Evolutionary conservation across 768 basidiomycete genomes (phyloP).

Genomic region (Guyanaporus albipodus): DNA sequence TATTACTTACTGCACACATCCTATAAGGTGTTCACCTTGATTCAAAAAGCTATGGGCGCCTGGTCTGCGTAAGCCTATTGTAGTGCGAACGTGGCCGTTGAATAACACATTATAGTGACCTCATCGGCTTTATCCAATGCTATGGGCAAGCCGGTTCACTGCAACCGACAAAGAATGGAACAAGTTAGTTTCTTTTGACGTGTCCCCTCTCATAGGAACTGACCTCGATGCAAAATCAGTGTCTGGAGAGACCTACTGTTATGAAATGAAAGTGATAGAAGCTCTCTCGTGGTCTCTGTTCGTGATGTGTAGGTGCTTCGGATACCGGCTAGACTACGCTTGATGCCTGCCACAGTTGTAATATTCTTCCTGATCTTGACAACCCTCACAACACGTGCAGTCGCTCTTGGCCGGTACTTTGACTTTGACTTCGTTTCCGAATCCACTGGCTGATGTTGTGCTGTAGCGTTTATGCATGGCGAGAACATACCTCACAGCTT

Average conservation of each 20-base stretch:
- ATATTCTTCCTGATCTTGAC: constrained; percentile 55
- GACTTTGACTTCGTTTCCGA: not conserved
- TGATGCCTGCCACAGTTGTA: constrained; percentile 35
- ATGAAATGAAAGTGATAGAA: constrained; percentile 76
- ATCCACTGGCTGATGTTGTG: not conserved
- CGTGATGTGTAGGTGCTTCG: constrained; percentile 38
- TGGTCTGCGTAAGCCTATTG: constrained; percentile 58
- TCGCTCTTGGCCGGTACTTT: constrained; percentile 30
- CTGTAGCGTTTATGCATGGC: constrained; percentile 30
- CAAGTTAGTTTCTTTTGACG: constrained; percentile 39
- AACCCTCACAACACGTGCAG: constrained; percentile 44
- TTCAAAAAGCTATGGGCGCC: constrained; percentile 59
- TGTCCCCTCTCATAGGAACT: not conserved
- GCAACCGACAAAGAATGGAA: constrained; percentile 49
- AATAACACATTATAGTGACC: constrained; percentile 45
- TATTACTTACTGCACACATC: not conserved
- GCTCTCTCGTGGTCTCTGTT: constrained; percentile 79
- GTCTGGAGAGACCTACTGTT: constrained; percentile 55
- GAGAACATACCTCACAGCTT: constrained; percentile 47
- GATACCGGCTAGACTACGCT: too few species aligned
- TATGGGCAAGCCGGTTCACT: constrained; percentile 42
- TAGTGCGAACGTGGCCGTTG: not conserved
- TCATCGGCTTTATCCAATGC: constrained; percentile 64
- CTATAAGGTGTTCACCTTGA: constrained; percentile 5
- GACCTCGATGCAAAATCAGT: constrained; percentile 37